phyloP scores from a whole-genome alignment of 345 rosid genomes.

The Streptanthus diversifolius region DNA sequence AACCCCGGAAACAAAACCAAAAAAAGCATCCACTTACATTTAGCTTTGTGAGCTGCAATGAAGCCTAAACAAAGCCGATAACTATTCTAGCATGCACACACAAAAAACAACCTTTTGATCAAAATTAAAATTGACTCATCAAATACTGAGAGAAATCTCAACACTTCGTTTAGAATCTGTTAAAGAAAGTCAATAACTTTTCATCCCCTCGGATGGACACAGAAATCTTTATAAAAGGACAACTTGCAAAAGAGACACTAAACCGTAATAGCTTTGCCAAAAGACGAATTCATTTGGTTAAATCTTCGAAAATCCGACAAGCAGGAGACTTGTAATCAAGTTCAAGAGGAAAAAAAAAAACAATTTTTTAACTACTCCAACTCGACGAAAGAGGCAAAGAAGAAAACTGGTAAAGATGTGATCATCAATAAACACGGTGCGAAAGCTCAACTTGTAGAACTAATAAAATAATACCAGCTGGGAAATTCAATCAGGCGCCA shows the following conservation, averaged over 20 bases:
- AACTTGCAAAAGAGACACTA: not conserved
- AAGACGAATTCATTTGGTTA: not conserved
- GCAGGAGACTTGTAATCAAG: not conserved
- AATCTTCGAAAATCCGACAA: not conserved
- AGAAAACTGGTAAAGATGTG: not conserved
- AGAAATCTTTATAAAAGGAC: not conserved
- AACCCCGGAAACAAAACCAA: not conserved
- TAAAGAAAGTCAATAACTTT: not conserved
- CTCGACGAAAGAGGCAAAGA: not conserved
- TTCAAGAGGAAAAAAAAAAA: not conserved
- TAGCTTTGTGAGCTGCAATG: not conserved
- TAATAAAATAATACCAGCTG: not conserved
- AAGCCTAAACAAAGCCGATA: not conserved
- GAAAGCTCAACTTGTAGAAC: slow-evolving; percentile 11
- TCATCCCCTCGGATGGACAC: not conserved
- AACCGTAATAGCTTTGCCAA: not conserved
- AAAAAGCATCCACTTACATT: not conserved
- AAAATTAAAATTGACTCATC: not conserved
- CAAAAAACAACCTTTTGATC: not conserved
- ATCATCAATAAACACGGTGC: slow-evolving; percentile 17
- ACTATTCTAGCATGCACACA: not conserved
- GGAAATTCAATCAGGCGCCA: not conserved
- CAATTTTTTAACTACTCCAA: not conserved
- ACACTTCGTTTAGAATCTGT: not conserved
- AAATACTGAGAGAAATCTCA: not conserved